Conservation (phyloP, 192 early-diverging fungal species). For the Coemansia reversa region DNA sequence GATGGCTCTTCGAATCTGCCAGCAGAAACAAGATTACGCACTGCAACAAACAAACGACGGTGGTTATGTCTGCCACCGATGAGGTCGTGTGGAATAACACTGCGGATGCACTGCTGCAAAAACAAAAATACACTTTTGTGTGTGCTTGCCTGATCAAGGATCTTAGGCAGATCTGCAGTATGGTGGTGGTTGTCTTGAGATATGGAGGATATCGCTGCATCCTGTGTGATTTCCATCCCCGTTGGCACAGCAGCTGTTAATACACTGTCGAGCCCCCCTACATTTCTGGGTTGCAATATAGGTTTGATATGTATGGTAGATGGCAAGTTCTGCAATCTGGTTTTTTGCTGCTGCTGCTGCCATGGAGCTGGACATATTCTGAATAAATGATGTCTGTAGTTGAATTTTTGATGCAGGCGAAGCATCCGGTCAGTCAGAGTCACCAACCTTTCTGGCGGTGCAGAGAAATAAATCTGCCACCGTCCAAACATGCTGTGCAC, state of each 20-base stretch:
- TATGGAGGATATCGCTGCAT: too few species aligned
- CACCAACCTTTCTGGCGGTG: constrained; percentile 24
- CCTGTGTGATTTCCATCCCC: too few species aligned
- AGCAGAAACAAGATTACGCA: constrained; percentile 58
- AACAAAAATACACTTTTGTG: constrained; percentile 50
- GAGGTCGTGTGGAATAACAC: constrained; percentile 62
- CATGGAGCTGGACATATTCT: constrained; percentile 53
- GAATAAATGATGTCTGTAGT: constrained; percentile 49
- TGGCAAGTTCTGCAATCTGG: too few species aligned
- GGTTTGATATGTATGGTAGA: too few species aligned
- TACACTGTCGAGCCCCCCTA: too few species aligned
- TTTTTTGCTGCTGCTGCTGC: constrained; percentile 21
- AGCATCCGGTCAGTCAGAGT: constrained; percentile 47
- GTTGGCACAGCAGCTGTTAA: too few species aligned
- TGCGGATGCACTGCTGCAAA: constrained; percentile 49
- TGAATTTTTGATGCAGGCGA: constrained; percentile 40
- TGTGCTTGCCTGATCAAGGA: constrained; percentile 21
- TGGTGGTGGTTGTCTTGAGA: too few species aligned
- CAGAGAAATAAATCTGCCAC: neutral
- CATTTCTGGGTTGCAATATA: too few species aligned
- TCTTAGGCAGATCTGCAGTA: constrained; percentile 3
- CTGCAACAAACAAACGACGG: constrained; percentile 54
- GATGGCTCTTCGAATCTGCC: constrained; percentile 64
- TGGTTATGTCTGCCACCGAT: constrained; percentile 64
- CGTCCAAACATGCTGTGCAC: constrained; percentile 19